Percentiles rank a stretch among this genome's conserved stretches.
These are phyloP conservation scores for Coniochaeta hoffmannii DNA, from an alignment of 2,329 filamentous ascomycete species.

Conservation along the genomic window DNA sequence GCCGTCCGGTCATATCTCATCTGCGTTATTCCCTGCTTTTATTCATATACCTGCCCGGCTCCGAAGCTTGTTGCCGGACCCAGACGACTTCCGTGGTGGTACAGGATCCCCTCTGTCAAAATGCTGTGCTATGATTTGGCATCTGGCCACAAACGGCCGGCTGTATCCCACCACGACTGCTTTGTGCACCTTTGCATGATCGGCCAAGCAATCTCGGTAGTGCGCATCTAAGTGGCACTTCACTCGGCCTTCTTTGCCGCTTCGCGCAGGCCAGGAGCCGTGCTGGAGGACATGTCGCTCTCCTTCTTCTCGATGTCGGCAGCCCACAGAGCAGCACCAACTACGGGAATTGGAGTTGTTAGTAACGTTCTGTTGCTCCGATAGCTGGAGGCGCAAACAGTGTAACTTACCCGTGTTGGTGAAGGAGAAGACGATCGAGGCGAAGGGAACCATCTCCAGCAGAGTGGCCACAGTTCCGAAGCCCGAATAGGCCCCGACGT, in stretches of 20 bases:
- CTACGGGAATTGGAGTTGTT: conserved; percentile 30
- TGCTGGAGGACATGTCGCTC: conserved; percentile 39
- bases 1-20: neutral
- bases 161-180: neutral
- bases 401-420: conserved; percentile 67
- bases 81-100: neutral
- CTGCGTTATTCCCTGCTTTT: neutral
- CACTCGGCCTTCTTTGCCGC: conserved; percentile 41
- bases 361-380: conserved; percentile 3
- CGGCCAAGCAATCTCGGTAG: conserved; percentile 10
- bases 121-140: neutral
- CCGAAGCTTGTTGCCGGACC: neutral
- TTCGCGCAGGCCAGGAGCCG: conserved; percentile 42
- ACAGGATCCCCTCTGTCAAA: neutral
- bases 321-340: conserved; percentile 91
- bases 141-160: neutral
- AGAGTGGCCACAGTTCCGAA: conserved; percentile 69
- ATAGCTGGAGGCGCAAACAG: neutral
- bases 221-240: conserved; percentile 12
- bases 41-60: neutral
- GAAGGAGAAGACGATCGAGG: conserved; percentile 77
- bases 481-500: conserved; percentile 72
- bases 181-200: conserved; percentile 9
- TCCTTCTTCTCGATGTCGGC: conserved; percentile 66
- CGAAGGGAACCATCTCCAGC: conserved; percentile 77